These are phyloP conservation scores for Backusella westeae DNA, from an alignment of 192 early-diverging fungal species.

Conservation along the genomic window DNA sequence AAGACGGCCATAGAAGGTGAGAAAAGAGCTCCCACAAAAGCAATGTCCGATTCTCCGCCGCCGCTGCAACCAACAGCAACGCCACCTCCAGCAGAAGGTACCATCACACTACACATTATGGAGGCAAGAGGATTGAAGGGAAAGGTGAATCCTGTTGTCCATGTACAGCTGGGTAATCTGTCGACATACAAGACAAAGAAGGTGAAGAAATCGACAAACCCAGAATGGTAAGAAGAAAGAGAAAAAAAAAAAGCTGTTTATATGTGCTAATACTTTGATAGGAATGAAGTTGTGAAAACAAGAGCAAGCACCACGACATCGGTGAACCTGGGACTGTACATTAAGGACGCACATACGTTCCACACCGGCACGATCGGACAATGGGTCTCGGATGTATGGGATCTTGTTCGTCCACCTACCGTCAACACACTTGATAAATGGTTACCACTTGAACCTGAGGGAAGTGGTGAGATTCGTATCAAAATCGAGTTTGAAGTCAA, in stretches of 20 bases:
- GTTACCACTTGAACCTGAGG: slow-evolving; percentile 14
- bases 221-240: slow-evolving; percentile 30
- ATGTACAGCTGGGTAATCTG: slow-evolving; percentile 7
- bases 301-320: background rate
- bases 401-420: background rate
- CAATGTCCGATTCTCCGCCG: background rate
- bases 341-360: slow-evolving; percentile 23
- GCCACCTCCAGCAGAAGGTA: background rate
- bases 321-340: background rate
- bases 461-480: slow-evolving; percentile 19
- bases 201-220: slow-evolving; percentile 28
- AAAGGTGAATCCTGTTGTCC: slow-evolving; percentile 26
- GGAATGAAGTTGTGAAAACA: slow-evolving; percentile 15
- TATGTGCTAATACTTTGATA: background rate
- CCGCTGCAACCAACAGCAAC: background rate
- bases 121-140: slow-evolving; percentile 53
- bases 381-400: background rate
- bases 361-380: slow-evolving; percentile 9
- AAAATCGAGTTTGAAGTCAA: slow-evolving; percentile 14
- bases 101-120: slow-evolving; percentile 40
- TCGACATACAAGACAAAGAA: slow-evolving; percentile 23
- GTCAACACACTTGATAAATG: slow-evolving; percentile 10
- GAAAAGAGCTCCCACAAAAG: background rate
- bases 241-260: background rate
- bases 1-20: background rate